Evolutionary conservation across 2,329 filamentous ascomycete genomes (phyloP).

Genomic region (Paecilomyces sp.): DNA sequence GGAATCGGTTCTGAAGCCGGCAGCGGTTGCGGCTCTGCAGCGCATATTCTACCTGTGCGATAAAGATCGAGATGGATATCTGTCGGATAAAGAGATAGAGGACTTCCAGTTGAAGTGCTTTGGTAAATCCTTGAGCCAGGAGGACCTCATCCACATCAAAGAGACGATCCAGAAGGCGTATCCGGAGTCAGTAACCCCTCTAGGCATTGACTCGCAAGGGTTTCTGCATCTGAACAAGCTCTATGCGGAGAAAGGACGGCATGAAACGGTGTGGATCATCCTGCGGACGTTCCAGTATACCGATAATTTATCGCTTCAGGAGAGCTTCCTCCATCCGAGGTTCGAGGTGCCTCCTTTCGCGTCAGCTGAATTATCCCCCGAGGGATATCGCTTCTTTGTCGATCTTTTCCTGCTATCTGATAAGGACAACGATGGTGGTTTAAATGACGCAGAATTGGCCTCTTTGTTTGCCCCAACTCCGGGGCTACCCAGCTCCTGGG

Average conservation of each 20-base stretch:
- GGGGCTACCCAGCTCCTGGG: slow-evolving; percentile 78
- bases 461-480: slow-evolving; percentile 90
- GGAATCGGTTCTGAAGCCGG: slow-evolving; percentile 79
- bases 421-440: slow-evolving; percentile 92
- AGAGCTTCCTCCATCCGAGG: slow-evolving; percentile 84
- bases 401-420: slow-evolving; percentile 93
- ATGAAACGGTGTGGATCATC: slow-evolving; percentile 98
- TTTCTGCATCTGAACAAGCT: slow-evolving; percentile 91
- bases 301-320: slow-evolving; percentile 84
- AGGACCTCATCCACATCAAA: slow-evolving; percentile 89
- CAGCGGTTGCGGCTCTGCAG: slow-evolving; percentile 76
- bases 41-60: slow-evolving; percentile 95
- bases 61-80: slow-evolving; percentile 87
- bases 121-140: slow-evolving; percentile 70
- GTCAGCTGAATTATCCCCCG: slow-evolving; percentile 87
- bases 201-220: slow-evolving; percentile 71
- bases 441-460: slow-evolving; percentile 77
- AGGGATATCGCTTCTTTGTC: slow-evolving; percentile 95
- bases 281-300: slow-evolving; percentile 92
- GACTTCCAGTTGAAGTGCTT: slow-evolving; percentile 91
- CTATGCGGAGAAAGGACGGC: slow-evolving; percentile 93
- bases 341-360: slow-evolving; percentile 90
- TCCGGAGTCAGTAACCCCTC: slow-evolving; percentile 55
- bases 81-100: slow-evolving; percentile 84
- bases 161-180: slow-evolving; percentile 66